A percentile compares a stretch with the other conserved stretches of the same genome.
Evolutionary conservation across 2,329 filamentous ascomycete genomes (phyloP).

Genomic region (Penicillium occitanis): DNA sequence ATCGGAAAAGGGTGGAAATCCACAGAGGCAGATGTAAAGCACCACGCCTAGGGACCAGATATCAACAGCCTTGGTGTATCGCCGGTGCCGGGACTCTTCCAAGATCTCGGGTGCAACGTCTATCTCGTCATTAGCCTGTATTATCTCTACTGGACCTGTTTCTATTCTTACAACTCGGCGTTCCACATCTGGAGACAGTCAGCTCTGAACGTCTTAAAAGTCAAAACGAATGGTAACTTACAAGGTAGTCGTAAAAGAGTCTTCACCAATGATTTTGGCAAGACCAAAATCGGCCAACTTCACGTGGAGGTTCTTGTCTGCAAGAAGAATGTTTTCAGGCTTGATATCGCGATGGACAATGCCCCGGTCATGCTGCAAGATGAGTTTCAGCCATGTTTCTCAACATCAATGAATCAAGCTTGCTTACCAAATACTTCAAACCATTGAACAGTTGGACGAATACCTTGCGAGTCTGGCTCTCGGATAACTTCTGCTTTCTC

Average conservation of each 20-base stretch:
- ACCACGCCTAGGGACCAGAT: slow-evolving; percentile 98
- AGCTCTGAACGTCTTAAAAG: slow-evolving; percentile 27
- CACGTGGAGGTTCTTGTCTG: slow-evolving; percentile 78
- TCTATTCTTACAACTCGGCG: slow-evolving; percentile 71
- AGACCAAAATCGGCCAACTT: slow-evolving; percentile 96
- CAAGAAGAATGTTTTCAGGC: slow-evolving; percentile 89
- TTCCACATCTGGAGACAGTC: slow-evolving; percentile 63
- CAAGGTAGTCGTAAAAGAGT: slow-evolving; percentile 94
- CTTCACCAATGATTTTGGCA: slow-evolving; percentile 97
- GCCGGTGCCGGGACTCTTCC: slow-evolving; percentile 74
- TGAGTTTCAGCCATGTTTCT: slow-evolving; percentile 16
- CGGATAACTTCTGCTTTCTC: slow-evolving; percentile 81
- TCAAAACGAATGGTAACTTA: slow-evolving; percentile 42
- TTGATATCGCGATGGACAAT: slow-evolving; percentile 98
- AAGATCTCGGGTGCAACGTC: slow-evolving; percentile 95
- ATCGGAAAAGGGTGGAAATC: slow-evolving; percentile 95
- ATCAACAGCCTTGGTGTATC: slow-evolving; percentile 93
- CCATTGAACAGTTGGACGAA: slow-evolving; percentile 91
- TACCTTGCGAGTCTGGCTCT: slow-evolving; percentile 79
- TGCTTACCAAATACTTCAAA: slow-evolving; percentile 84
- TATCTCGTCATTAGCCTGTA: slow-evolving; percentile 26
- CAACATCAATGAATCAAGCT: background rate
- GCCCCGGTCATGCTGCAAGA: slow-evolving; percentile 80
- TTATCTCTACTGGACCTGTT: background rate
- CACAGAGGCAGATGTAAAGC: slow-evolving; percentile 93